A percentile compares a stretch with the other conserved stretches of the same genome.
phyloP scores from a whole-genome alignment of 768 basidiomycete genomes.

The Floccularia luteovirens region DNA sequence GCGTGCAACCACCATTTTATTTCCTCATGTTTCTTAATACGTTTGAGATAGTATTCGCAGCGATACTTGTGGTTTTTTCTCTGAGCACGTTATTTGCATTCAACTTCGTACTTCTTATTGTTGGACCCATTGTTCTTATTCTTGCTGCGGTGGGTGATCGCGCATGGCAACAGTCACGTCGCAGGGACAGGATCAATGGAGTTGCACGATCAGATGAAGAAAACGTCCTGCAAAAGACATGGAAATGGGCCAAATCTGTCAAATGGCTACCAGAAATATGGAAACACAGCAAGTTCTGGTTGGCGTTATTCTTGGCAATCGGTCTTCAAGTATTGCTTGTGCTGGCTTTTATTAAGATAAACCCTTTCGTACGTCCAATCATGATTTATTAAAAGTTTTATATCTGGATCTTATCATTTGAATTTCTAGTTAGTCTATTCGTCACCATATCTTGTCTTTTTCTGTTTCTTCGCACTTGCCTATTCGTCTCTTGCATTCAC shows the following conservation, averaged over 20 bases:
- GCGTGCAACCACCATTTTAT: constrained; percentile 15
- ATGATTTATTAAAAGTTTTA: neutral
- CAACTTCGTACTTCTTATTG: constrained; percentile 53
- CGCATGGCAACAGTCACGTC: constrained; percentile 10
- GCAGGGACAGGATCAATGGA: constrained; percentile 7
- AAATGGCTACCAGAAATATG: constrained; percentile 25
- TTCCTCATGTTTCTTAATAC: neutral
- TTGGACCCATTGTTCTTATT: constrained; percentile 51
- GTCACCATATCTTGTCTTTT: constrained; percentile 38
- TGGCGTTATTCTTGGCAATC: constrained; percentile 38
- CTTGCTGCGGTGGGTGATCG: constrained; percentile 27
- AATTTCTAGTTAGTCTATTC: constrained; percentile 20
- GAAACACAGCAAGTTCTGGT: constrained; percentile 57
- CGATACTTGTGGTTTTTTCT: constrained; percentile 45
- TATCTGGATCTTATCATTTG: neutral
- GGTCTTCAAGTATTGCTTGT: constrained; percentile 41
- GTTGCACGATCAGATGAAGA: constrained; percentile 10
- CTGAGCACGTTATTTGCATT: constrained; percentile 39
- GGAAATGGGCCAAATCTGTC: constrained; percentile 16
- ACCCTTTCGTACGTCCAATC: constrained; percentile 48
- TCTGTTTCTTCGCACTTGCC: constrained; percentile 33
- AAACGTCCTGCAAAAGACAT: constrained; percentile 9
- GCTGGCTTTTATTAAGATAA: constrained; percentile 40
- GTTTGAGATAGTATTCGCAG: constrained; percentile 46
- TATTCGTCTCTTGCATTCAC: constrained; percentile 35